Conservation (phyloP, 768 basidiomycete species). For the Lentinula detonsa region DNA sequence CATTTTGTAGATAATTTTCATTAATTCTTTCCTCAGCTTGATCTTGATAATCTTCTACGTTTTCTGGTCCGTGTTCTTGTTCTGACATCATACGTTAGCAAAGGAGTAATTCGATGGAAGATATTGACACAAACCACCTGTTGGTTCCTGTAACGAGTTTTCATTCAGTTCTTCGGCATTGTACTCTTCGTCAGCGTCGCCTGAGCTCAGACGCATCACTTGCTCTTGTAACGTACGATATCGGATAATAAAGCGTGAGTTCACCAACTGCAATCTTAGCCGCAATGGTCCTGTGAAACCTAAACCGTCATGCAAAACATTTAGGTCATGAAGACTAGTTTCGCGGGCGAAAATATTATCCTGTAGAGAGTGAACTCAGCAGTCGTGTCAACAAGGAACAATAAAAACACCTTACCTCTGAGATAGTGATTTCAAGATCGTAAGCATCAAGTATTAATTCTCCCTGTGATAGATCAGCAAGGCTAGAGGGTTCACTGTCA, state of each 20-base stretch:
- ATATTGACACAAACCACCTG: background rate
- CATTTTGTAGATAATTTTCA: background rate
- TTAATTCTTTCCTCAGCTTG: background rate
- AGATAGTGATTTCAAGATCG: conserved; percentile 56
- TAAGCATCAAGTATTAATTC: conserved; percentile 70
- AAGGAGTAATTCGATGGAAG: background rate
- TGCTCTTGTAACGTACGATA: conserved; percentile 61
- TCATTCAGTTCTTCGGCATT: background rate
- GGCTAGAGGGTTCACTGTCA: conserved; percentile 43
- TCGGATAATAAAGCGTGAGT: conserved; percentile 61
- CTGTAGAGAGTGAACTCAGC: conserved; percentile 25
- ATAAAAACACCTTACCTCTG: conserved; percentile 45
- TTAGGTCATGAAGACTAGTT: conserved; percentile 66
- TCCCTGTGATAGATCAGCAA: conserved; percentile 44
- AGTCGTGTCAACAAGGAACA: background rate
- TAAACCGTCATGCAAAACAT: conserved; percentile 62
- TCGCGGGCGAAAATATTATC: conserved; percentile 67
- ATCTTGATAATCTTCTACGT: conserved; percentile 1
- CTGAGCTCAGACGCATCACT: conserved; percentile 24
- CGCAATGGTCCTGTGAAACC: conserved; percentile 59
- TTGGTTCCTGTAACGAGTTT: background rate
- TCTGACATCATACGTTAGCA: background rate
- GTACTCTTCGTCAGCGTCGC: conserved; percentile 4
- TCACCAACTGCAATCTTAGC: conserved; percentile 38
- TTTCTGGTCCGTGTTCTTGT: conserved; percentile 2